Conservation (phyloP, 2,329 filamentous ascomycete genomes). For the Hypocrella siamensis region DNA sequence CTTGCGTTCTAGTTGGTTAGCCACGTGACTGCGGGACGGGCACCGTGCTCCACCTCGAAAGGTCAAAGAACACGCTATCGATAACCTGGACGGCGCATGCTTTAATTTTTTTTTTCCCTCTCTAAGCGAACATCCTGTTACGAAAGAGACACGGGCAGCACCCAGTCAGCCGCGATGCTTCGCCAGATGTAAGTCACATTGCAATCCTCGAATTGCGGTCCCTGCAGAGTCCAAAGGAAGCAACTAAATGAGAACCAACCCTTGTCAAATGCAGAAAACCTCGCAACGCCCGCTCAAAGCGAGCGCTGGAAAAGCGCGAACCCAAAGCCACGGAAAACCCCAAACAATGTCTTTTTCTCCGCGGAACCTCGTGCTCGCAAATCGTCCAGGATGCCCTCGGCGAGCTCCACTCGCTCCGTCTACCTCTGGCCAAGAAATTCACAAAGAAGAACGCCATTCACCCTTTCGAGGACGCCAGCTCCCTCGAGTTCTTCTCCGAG, state of each 20-base stretch:
- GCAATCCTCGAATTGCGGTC: too few species aligned
- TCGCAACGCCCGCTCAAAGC: conserved; percentile 73
- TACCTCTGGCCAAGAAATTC: conserved; percentile 76
- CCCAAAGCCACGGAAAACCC: conserved; percentile 81
- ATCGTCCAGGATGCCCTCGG: conserved; percentile 69
- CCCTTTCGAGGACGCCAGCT: conserved; percentile 80
- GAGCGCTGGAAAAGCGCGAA: conserved; percentile 83
- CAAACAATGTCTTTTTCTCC: conserved; percentile 78
- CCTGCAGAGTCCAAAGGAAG: too few species aligned
- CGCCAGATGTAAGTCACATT: conserved; percentile 28
- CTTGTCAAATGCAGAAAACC: conserved; percentile 31
- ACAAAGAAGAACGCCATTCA: conserved; percentile 94
- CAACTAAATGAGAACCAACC: too few species aligned
- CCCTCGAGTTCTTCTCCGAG: conserved; percentile 85
- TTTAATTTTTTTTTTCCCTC: too few species aligned
- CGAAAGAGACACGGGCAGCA: neutral
- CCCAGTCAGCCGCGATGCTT: conserved; percentile 18
- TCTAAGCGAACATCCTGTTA: neutral
- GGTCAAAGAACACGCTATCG: too few species aligned
- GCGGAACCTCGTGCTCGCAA: conserved; percentile 73
- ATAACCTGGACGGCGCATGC: too few species aligned
- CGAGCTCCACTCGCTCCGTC: conserved; percentile 73
- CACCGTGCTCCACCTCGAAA: too few species aligned
- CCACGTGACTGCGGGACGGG: too few species aligned
- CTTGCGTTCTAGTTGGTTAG: too few species aligned